These are phyloP conservation scores for Cryptosporidium bovis DNA, from an alignment of 169 alveolate genomes.

Conservation along the genomic window DNA sequence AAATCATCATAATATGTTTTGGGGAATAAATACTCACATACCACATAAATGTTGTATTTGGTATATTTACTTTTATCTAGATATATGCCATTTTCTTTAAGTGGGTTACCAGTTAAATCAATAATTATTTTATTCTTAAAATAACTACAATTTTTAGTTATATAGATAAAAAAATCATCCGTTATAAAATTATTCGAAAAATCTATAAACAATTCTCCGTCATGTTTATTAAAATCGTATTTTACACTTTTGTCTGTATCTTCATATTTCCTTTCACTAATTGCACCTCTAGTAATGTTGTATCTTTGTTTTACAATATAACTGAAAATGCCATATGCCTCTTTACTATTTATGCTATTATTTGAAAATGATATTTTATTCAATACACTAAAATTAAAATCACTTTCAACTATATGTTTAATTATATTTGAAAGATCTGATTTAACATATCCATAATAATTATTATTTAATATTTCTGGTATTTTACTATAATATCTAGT, in stretches of 20 bases:
- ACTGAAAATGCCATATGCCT: constrained; percentile 1
- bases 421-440: background rate
- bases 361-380: constrained; percentile 18
- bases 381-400: background rate
- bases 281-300: background rate
- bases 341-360: constrained; percentile 7
- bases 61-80: too few species aligned
- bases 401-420: background rate
- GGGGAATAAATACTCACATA: constrained; percentile 18
- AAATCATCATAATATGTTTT: constrained; percentile 15
- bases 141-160: background rate
- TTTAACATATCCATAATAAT: background rate
- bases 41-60: background rate
- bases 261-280: background rate
- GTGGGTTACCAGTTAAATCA: constrained; percentile 50
- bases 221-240: background rate
- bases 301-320: background rate
- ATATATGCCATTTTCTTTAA: constrained; percentile 6
- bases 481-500: background rate
- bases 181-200: constrained; percentile 35
- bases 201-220: constrained; percentile 7
- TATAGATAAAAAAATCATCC: background rate
- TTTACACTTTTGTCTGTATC: background rate
- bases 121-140: constrained; percentile 6
- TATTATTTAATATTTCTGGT: background rate